phyloP scores from a whole-genome alignment of 139 green algal species.

The Gonium pectorale region DNA sequence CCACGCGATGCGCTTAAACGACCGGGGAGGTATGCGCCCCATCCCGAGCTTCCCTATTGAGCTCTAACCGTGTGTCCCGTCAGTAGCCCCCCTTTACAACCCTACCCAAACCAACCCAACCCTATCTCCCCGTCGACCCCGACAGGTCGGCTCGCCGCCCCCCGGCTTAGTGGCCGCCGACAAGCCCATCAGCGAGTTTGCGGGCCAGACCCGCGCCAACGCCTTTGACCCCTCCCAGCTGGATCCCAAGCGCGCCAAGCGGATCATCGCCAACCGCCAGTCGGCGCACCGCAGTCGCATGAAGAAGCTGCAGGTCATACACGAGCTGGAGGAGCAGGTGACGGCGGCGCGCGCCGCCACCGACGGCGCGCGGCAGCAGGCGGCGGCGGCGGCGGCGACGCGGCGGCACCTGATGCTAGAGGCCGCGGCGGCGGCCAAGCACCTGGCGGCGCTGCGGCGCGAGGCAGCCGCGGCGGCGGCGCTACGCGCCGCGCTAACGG shows the following conservation, averaged over 20 bases:
- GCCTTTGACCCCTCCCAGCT: constrained; percentile 58
- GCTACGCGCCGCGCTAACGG: background rate
- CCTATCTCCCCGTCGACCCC: too few species aligned
- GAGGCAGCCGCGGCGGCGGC: background rate
- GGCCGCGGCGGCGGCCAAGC: background rate
- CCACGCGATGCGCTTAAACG: too few species aligned
- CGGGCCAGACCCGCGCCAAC: constrained; percentile 60
- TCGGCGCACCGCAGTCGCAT: constrained; percentile 61
- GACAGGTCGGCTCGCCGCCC: too few species aligned
- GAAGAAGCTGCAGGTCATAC: constrained; percentile 61
- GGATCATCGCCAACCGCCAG: constrained; percentile 71
- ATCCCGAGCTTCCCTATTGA: too few species aligned
- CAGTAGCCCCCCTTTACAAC: too few species aligned
- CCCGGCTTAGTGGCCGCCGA: background rate
- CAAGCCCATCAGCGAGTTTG: constrained; percentile 41
- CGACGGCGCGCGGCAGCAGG: constrained; percentile 39
- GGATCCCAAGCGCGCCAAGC: constrained; percentile 60
- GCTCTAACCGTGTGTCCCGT: too few species aligned
- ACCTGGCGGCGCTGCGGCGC: background rate
- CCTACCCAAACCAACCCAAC: too few species aligned
- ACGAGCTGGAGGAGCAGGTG: constrained; percentile 41
- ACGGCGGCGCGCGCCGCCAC: background rate
- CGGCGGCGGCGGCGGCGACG: constrained; percentile 25
- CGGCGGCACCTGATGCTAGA: constrained; percentile 27
- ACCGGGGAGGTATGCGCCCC: too few species aligned